Evolutionary conservation across 176 grass and related monocot genomes (phyloP).

Genomic region (Thinopyrum elongatum): DNA sequence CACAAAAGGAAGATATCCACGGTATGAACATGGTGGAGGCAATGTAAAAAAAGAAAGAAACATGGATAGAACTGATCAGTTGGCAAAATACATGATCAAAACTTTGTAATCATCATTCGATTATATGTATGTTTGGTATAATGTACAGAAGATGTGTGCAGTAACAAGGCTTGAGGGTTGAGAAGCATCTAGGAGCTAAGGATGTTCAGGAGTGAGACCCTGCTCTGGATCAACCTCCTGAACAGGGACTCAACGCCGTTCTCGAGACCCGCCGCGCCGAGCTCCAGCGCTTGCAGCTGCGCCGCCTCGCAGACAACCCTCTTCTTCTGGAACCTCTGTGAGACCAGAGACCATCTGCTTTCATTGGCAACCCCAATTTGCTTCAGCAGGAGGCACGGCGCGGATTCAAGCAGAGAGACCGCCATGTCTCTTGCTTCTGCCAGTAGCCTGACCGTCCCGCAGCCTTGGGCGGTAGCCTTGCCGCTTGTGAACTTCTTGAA

Average conservation of each 20-base stretch:
- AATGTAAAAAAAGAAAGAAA: background rate
- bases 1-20: background rate
- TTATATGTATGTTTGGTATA: constrained; percentile 5
- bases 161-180: background rate
- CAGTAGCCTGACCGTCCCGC: constrained; percentile 12
- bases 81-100: constrained; percentile 5
- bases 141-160: background rate
- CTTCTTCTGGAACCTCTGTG: constrained; percentile 38
- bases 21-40: background rate
- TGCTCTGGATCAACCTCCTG: constrained; percentile 41
- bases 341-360: constrained; percentile 48
- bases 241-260: constrained; percentile 20
- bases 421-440: constrained; percentile 33
- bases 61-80: background rate
- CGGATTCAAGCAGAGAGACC: constrained; percentile 23
- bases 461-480: background rate
- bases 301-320: constrained; percentile 24
- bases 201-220: constrained; percentile 52
- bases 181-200: constrained; percentile 35
- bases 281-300: constrained; percentile 39
- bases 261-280: constrained; percentile 20
- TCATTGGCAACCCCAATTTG: background rate
- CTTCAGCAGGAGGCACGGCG: background rate
- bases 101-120: background rate
- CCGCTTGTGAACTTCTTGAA: constrained; percentile 31